A percentile compares a stretch with the other conserved stretches of the same genome.
phyloP scores from a whole-genome alignment of 345 rosid species.

The Ceriops zippeliana region DNA sequence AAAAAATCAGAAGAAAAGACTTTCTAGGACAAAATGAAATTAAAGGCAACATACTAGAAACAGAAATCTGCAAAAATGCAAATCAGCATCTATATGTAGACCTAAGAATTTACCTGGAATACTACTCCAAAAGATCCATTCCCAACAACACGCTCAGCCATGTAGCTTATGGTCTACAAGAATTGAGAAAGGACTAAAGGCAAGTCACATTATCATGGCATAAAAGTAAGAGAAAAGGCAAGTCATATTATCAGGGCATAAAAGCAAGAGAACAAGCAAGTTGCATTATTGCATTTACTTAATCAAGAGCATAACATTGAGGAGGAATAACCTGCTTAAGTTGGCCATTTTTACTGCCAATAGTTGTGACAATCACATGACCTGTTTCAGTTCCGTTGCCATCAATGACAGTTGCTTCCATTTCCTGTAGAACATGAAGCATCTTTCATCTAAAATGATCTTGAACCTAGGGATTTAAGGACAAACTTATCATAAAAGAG shows the following conservation, averaged over 20 bases:
- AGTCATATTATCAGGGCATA: constrained; percentile 8
- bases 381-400: constrained; percentile 85
- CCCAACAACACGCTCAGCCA: constrained; percentile 98
- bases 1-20: neutral
- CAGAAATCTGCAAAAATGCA: neutral
- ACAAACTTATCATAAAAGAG: neutral
- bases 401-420: constrained; percentile 82
- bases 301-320: neutral
- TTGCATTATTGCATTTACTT: neutral
- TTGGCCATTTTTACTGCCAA: constrained; percentile 76
- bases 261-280: neutral
- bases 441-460: constrained; percentile 1
- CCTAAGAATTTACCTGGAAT: constrained; percentile 57
- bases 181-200: neutral
- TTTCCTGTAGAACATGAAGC: constrained; percentile 45
- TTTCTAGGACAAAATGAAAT: neutral
- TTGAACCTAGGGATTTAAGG: neutral
- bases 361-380: constrained; percentile 76
- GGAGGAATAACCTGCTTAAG: constrained; percentile 60
- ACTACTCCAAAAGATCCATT: constrained; percentile 97
- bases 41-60: neutral
- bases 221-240: neutral
- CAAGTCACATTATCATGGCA: constrained; percentile 4
- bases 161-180: constrained; percentile 76
- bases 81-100: neutral